Conservation (phyloP, 1,139 yeast genomes). For the Protomyces lactucae-debilis region DNA sequence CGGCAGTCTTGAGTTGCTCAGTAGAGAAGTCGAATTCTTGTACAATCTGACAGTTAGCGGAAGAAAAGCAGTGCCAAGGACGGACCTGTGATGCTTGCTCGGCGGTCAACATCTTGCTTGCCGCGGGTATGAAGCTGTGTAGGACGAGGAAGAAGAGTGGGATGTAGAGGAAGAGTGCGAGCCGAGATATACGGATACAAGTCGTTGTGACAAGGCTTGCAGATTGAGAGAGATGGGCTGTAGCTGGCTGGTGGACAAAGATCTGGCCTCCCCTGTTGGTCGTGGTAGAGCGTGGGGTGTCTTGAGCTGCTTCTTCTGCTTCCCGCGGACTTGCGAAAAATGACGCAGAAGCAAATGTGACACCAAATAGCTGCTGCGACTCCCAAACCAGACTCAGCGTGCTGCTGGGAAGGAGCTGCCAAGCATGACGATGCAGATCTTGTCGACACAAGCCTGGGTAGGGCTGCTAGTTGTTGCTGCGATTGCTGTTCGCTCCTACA, state of each 20-base stretch:
- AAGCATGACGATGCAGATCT: background rate
- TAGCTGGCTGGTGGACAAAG: background rate
- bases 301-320: background rate
- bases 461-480: constrained; percentile 14
- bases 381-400: no score
- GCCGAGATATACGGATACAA: background rate
- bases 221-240: background rate
- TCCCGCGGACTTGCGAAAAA: background rate
- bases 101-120: background rate
- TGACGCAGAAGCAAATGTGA: background rate
- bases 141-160: background rate
- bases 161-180: background rate
- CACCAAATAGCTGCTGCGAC: no score
- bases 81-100: background rate
- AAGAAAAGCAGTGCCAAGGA: no score
- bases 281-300: no score
- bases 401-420: no score
- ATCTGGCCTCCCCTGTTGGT: no score
- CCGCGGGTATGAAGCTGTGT: background rate
- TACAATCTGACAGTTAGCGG: background rate
- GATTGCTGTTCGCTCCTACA: constrained; percentile 25
- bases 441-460: constrained; percentile 3
- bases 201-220: background rate
- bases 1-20: constrained; percentile 17
- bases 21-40: constrained; percentile 4